Evolutionary conservation across 164 flowering plant genomes (phyloP), one percentile per base, ranked within the genome.

Genomic region (Warburgia ugandensis): DNA sequence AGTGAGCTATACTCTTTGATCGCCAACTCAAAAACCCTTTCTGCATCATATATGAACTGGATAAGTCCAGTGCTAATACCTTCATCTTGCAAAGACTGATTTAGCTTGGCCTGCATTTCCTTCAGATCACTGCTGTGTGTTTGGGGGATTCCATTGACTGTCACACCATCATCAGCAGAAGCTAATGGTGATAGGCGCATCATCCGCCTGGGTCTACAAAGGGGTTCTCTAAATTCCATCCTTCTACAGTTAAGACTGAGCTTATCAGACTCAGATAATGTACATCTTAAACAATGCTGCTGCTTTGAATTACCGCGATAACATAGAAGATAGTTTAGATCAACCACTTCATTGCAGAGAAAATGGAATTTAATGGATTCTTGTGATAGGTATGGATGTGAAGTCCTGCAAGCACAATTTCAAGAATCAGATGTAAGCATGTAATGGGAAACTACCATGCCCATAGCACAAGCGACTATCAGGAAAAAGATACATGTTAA

Each of bases 1-100:
- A 60, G 29, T 6, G 75, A 68, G 45, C 63, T 69, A 27, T 67
- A 73, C 45, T 78, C 83, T 69, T 75, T 85, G 54, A 92, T 68
- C 38, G 83, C 80, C 70, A 92, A 58, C 76, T 92, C 99, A 81
- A 81, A 81, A 58, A 83, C 74, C 68, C 99, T 77, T 14, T 94
- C 88, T 21, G 94, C 90, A 62, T 92, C 99, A 77, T 92, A 83
- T 55, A 92, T 61, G 54, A 74, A 68, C 58, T 83, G 99, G 35
- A 85, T 76, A 55, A 92, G 75, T 50, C 86, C 90, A 68, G 73
- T 75, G 48, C 65, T 74, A 31, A 46, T 62, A 59, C 80, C 81
- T 53, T 92, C 79, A 40, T 67, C 74, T 60, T 77, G 74, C 55
- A 81, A 59, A 37, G 94, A 75, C 39, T 75, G 78, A 67, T 73